These are phyloP conservation scores for Fusarium sp. DNA, from an alignment of 2,329 filamentous ascomycete genomes.

Conservation along the genomic window DNA sequence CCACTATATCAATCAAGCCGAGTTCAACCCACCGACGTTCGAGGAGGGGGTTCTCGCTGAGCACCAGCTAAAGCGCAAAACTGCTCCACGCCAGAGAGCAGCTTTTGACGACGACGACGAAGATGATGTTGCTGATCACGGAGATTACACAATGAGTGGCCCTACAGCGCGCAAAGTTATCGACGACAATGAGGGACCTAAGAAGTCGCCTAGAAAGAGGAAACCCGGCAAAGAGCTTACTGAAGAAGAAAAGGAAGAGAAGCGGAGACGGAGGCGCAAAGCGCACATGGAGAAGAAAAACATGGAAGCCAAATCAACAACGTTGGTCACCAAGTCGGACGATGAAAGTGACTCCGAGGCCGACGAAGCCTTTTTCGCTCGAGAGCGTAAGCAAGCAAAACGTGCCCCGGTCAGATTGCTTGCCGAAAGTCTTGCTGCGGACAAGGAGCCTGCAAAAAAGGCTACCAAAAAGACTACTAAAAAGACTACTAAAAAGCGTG, in stretches of 20 bases:
- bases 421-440: not conserved
- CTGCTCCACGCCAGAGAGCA: constrained; percentile 64
- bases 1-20: constrained; percentile 79
- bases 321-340: constrained; percentile 76
- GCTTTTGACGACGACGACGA: constrained; percentile 75
- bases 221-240: constrained; percentile 64
- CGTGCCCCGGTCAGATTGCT: constrained; percentile 57
- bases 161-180: constrained; percentile 68
- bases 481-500: constrained; percentile 48
- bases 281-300: constrained; percentile 80
- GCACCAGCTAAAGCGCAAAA: constrained; percentile 81
- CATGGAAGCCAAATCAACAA: constrained; percentile 80
- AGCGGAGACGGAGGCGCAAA: constrained; percentile 69
- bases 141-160: constrained; percentile 76
- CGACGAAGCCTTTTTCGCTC: constrained; percentile 77
- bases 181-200: constrained; percentile 69
- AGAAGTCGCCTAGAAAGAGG: constrained; percentile 55
- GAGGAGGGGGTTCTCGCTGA: constrained; percentile 80
- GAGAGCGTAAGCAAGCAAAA: constrained; percentile 70
- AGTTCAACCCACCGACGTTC: constrained; percentile 81
- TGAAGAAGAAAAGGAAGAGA: constrained; percentile 73
- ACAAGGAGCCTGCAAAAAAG: not conserved
- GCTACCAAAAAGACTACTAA: constrained; percentile 43
- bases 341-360: constrained; percentile 87
- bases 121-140: constrained; percentile 60